Percentiles rank a stretch among this genome's conserved stretches.
phyloP scores from a whole-genome alignment of 2,329 filamentous ascomycete species.

The Colletotrichum plurivorum region DNA sequence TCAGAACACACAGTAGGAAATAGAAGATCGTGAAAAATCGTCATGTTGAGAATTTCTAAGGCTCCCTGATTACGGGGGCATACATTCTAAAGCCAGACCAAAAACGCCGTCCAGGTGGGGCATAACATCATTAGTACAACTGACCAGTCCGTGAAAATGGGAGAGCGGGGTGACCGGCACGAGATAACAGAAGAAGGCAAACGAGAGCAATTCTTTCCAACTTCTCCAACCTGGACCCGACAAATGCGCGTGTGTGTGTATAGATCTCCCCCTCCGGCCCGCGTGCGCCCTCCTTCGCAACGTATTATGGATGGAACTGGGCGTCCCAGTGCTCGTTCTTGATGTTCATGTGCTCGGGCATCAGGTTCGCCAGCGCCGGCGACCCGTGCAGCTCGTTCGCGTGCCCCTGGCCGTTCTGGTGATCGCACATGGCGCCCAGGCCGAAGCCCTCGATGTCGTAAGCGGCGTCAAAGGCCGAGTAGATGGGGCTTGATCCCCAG shows the following conservation, averaged over 20 bases:
- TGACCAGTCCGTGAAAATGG: constrained; percentile 10
- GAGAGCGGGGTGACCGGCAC: constrained; percentile 38
- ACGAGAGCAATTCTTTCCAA: constrained; percentile 18
- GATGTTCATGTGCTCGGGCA: constrained; percentile 47
- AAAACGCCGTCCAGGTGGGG: constrained; percentile 31
- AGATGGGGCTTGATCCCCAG: constrained; percentile 52
- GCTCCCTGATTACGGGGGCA: constrained; percentile 14
- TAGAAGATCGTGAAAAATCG: constrained; percentile 1
- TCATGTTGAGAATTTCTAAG: constrained; percentile 20
- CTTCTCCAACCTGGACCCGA: constrained; percentile 20
- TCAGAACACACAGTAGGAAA: not conserved
- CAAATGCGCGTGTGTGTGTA: constrained; percentile 14
- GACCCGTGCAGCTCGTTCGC: constrained; percentile 45
- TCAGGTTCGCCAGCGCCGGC: constrained; percentile 45
- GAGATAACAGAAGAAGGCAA: constrained; percentile 17
- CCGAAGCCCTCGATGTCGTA: constrained; percentile 56
- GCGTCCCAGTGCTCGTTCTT: constrained; percentile 54
- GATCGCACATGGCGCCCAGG: constrained; percentile 47
- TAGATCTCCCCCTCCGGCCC: constrained; percentile 2
- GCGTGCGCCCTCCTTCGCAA: not conserved
- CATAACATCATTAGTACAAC: constrained; percentile 39
- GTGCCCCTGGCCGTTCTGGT: constrained; percentile 49
- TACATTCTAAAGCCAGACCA: constrained; percentile 33
- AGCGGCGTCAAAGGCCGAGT: constrained; percentile 57
- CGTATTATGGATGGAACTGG: constrained; percentile 31